These are phyloP conservation scores for Neurospora sp. DNA, from an alignment of 495 filamentous ascomycete genomes.

Conservation along the genomic window DNA sequence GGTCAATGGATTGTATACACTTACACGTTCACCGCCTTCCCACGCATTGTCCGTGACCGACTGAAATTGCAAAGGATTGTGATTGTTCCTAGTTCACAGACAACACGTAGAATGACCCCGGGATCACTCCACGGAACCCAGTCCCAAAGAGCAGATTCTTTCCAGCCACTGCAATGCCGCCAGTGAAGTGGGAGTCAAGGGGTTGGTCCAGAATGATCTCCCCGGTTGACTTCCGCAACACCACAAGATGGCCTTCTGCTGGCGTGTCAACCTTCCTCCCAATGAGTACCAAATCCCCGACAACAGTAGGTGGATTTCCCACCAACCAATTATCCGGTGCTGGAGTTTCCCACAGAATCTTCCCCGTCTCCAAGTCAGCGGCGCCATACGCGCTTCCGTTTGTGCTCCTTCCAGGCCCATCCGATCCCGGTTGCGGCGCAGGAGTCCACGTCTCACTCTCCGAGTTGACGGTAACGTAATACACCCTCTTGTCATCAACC, in stretches of 20 bases:
- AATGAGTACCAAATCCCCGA: conserved; percentile 1
- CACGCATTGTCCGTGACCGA: no score
- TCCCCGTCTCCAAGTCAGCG: conserved; percentile 15
- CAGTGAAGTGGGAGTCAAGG: neutral
- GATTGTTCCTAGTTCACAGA: neutral
- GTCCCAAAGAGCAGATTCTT: conserved; percentile 5
- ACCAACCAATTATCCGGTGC: neutral
- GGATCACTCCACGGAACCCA: conserved; percentile 1
- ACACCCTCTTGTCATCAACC: conserved; percentile 22
- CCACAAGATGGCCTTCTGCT: neutral
- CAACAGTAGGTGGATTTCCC: neutral
- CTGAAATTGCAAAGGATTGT: no score
- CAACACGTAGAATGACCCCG: conserved; percentile 1
- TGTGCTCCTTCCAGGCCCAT: neutral
- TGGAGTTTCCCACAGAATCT: conserved; percentile 2
- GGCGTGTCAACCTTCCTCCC: neutral
- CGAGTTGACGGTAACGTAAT: conserved; percentile 26
- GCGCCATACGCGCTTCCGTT: conserved; percentile 26
- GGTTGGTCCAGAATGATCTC: neutral
- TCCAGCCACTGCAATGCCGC: conserved; percentile 1
- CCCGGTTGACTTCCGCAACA: conserved; percentile 3
- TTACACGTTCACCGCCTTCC: neutral
- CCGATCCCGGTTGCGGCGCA: conserved; percentile 1
- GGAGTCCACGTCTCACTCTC: conserved; percentile 8
- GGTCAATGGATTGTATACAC: neutral